Percentiles rank a stretch among this genome's conserved stretches.
These are phyloP conservation scores for Yamadazyma akitaensis DNA, from an alignment of 805 yeast species.

Conservation along the genomic window DNA sequence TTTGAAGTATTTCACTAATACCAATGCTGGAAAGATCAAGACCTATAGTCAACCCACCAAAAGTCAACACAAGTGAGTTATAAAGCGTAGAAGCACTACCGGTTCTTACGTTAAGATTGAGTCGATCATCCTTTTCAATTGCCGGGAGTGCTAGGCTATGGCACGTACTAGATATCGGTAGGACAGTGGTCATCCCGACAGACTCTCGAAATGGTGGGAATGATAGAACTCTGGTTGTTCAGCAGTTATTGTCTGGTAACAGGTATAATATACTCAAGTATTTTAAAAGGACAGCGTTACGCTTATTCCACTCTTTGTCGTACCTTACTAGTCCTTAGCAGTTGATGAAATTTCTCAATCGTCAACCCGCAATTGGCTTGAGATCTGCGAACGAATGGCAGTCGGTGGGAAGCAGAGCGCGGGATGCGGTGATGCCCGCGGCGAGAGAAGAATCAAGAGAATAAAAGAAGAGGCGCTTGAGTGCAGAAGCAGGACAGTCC, in stretches of 20 bases:
- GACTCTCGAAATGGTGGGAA: neutral
- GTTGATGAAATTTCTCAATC: neutral
- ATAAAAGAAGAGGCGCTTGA: no score
- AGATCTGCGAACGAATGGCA: neutral
- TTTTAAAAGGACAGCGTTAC: neutral
- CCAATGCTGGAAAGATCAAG: slow-evolving; percentile 44
- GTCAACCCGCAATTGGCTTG: neutral
- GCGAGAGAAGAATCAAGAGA: no score
- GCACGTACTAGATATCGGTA: slow-evolving; percentile 63
- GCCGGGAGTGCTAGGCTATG: slow-evolving; percentile 56
- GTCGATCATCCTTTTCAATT: slow-evolving; percentile 49
- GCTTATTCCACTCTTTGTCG: neutral
- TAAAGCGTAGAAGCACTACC: slow-evolving; percentile 61
- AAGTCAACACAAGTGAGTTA: slow-evolving; percentile 58
- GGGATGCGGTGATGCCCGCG: no score
- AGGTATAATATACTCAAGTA: neutral
- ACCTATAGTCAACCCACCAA: slow-evolving; percentile 67
- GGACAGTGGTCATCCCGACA: slow-evolving; percentile 52
- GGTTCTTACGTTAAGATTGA: slow-evolving; percentile 57
- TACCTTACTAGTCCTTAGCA: neutral
- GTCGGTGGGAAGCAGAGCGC: neutral
- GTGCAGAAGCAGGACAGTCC: no score
- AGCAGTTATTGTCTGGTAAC: no score
- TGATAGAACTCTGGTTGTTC: no score
- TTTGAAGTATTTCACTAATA: slow-evolving; percentile 34